phyloP scores from a whole-genome alignment of 495 filamentous ascomycete genomes.

The Penicilliopsis zonata region DNA sequence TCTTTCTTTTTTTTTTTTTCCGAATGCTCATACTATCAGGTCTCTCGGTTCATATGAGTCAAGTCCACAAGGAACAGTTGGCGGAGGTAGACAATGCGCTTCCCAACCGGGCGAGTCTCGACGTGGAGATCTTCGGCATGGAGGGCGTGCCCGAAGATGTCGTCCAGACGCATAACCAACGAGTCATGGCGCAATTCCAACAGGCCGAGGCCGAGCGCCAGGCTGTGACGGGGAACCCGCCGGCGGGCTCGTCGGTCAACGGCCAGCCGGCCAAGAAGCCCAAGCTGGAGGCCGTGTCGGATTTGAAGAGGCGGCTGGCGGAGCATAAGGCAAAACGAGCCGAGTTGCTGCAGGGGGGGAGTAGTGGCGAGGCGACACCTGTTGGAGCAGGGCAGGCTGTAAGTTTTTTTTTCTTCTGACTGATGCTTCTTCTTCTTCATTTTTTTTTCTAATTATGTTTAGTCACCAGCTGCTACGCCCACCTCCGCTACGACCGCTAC shows the following conservation, averaged over 20 bases:
- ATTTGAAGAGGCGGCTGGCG: constrained; percentile 72
- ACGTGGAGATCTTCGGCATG: constrained; percentile 97
- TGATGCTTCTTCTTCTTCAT: no score
- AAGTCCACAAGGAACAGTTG: constrained; percentile 91
- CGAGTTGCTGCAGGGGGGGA: constrained; percentile 43
- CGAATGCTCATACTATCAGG: constrained; percentile 36
- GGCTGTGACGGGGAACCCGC: constrained; percentile 71
- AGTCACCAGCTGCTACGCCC: constrained; percentile 14
- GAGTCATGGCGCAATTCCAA: constrained; percentile 71
- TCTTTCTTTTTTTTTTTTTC: constrained; percentile 2
- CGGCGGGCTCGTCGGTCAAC: constrained; percentile 41
- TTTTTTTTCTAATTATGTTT: no score
- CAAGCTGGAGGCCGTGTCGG: constrained; percentile 62
- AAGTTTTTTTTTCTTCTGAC: no score
- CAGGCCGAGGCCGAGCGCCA: constrained; percentile 74
- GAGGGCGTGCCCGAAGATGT: constrained; percentile 90
- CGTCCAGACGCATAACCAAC: constrained; percentile 67
- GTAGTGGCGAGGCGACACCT: constrained; percentile 50
- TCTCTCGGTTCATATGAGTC: constrained; percentile 91
- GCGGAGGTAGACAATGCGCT: constrained; percentile 83
- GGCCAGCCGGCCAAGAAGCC: constrained; percentile 59
- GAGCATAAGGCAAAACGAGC: constrained; percentile 64
- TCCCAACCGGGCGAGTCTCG: constrained; percentile 65
- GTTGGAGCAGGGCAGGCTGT: constrained; percentile 39
- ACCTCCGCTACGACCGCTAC: background rate